phyloP scores from a whole-genome alignment of 2,329 filamentous ascomycete genomes.

The Huntiella decipiens region DNA sequence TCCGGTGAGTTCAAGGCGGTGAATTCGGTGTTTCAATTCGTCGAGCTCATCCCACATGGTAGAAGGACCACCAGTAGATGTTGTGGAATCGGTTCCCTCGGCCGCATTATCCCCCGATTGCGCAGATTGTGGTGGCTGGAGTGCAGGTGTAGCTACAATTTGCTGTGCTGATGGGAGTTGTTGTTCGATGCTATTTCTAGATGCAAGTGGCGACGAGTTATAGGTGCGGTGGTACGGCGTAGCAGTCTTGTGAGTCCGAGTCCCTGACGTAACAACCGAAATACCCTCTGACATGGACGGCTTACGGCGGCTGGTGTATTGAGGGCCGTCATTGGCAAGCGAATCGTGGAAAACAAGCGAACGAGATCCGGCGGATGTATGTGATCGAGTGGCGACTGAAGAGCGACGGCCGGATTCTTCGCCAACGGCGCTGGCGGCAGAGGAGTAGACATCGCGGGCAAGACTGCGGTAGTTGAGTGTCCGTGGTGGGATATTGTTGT shows the following conservation, averaged over 20 bases:
- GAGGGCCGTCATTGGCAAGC: conserved; percentile 14
- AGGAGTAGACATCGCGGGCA: conserved; percentile 19
- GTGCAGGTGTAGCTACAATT: neutral
- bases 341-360: conserved; percentile 29
- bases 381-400: conserved; percentile 1
- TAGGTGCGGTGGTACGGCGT: conserved; percentile 26
- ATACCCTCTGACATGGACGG: conserved; percentile 31
- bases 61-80: conserved; percentile 73
- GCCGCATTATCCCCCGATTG: conserved; percentile 21
- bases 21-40: conserved; percentile 82
- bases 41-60: conserved; percentile 97
- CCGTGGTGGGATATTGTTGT: conserved; percentile 22
- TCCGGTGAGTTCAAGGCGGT: conserved; percentile 73
- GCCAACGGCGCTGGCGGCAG: conserved; percentile 11
- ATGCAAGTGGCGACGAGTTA: conserved; percentile 41
- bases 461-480: conserved; percentile 26
- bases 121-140: conserved; percentile 14
- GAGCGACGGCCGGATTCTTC: conserved; percentile 16
- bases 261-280: conserved; percentile 21
- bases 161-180: neutral
- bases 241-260: conserved; percentile 25
- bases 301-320: conserved; percentile 15
- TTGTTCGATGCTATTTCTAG: conserved; percentile 17
- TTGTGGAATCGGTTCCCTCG: conserved; percentile 67
- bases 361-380: conserved; percentile 24